Percentiles rank a stretch among this genome's conserved stretches.
phyloP scores from a whole-genome alignment of 768 basidiomycete genomes.

The Kwoniella bestiolae region DNA sequence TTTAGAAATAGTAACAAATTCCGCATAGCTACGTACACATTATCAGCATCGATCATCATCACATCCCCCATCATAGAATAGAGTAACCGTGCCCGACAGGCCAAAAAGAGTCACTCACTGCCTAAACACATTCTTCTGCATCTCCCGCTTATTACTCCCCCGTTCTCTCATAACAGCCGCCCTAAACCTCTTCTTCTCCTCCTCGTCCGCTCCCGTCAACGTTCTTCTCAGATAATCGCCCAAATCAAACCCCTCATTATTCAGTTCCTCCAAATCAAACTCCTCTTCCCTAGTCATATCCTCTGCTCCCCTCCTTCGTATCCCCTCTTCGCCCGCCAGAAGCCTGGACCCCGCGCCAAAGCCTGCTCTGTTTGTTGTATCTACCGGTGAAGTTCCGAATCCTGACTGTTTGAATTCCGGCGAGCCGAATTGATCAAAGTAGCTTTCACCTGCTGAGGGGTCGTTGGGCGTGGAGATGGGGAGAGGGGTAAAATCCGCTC shows the following conservation, averaged over 20 bases:
- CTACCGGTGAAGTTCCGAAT: slow-evolving; percentile 45
- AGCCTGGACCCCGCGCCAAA: slow-evolving; percentile 21
- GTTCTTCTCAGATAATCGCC: slow-evolving; percentile 66
- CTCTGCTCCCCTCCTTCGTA: slow-evolving; percentile 65
- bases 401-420: slow-evolving; percentile 63
- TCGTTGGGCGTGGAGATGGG: slow-evolving; percentile 18
- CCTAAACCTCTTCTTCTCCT: slow-evolving; percentile 56
- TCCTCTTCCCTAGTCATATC: slow-evolving; percentile 49
- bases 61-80: too few relatives aligned
- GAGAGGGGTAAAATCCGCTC: slow-evolving; percentile 21
- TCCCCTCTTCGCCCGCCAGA: slow-evolving; percentile 59
- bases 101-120: slow-evolving; percentile 69
- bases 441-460: slow-evolving; percentile 50
- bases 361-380: slow-evolving; percentile 20
- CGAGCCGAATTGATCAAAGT: slow-evolving; percentile 52
- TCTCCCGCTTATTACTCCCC: slow-evolving; percentile 75
- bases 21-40: slow-evolving; percentile 73
- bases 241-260: slow-evolving; percentile 81
- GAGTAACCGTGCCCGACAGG: too few relatives aligned
- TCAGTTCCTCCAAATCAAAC: slow-evolving; percentile 67
- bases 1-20: slow-evolving; percentile 95
- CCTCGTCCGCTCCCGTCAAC: slow-evolving; percentile 55
- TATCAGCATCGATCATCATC: not conserved
- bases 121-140: slow-evolving; percentile 93
- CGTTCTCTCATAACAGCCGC: slow-evolving; percentile 68